Percentiles rank a stretch among this genome's conserved stretches.
phyloP scores from a whole-genome alignment of 345 rosid genomes.

The Brassica juncea region DNA sequence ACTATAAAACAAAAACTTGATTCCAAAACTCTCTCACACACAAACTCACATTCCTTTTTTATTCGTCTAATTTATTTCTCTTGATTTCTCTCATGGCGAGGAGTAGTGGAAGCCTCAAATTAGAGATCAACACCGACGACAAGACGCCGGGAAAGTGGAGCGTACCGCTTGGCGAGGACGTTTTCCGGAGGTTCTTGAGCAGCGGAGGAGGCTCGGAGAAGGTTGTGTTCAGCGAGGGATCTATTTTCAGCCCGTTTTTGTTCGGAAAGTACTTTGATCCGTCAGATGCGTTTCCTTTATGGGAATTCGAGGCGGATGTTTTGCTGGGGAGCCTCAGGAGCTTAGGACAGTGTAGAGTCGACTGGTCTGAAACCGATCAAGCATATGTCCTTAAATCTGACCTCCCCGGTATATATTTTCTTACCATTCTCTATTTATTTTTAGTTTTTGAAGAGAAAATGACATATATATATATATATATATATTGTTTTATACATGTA shows the following conservation, averaged over 20 bases:
- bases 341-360: conserved; percentile 59
- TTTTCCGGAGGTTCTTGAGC: conserved; percentile 51
- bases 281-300: conserved; percentile 85
- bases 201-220: conserved; percentile 45
- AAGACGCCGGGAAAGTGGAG: conserved; percentile 72
- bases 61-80: conserved; percentile 11
- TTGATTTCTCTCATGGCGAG: conserved; percentile 26
- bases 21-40: conserved; percentile 27
- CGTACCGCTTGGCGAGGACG: conserved; percentile 60
- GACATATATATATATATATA: not conserved
- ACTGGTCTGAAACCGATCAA: conserved; percentile 78
- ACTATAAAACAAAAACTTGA: conserved; percentile 13
- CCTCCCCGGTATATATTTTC: conserved; percentile 54
- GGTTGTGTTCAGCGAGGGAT: conserved; percentile 76
- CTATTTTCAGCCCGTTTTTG: conserved; percentile 76
- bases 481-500: not conserved
- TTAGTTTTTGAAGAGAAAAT: not conserved
- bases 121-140: conserved; percentile 66
- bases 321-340: conserved; percentile 57
- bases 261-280: conserved; percentile 92
- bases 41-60: conserved; percentile 19
- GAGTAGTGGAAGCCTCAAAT: conserved; percentile 42
- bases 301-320: conserved; percentile 79
- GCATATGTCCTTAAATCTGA: conserved; percentile 72
- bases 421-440: not conserved